Percentiles rank a stretch among this genome's conserved stretches.
Conservation (phyloP, 768 basidiomycete genomes). For the Pleurotus sapidus region DNA sequence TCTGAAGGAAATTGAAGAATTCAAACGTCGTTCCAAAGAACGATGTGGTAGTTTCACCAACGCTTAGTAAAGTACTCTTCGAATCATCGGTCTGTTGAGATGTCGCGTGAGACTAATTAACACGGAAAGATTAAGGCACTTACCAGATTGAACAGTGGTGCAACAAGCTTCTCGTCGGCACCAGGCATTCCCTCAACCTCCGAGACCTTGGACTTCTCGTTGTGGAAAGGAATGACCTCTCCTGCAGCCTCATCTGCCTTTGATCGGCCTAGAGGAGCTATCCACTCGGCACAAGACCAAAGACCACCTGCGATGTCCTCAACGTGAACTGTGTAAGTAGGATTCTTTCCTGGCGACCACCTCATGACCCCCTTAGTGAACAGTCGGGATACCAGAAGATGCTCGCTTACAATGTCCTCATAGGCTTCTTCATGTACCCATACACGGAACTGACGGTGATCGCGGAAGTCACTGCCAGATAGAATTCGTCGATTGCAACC, state of each 20-base stretch:
- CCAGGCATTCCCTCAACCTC: conserved; percentile 62
- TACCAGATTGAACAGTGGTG: conserved; percentile 83
- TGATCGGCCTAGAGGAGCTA: conserved; percentile 55
- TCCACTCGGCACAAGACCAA: conserved; percentile 81
- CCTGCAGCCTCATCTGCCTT: conserved; percentile 67
- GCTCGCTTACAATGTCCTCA: conserved; percentile 72
- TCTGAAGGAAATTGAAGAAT: conserved; percentile 72
- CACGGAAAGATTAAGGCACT: conserved; percentile 14
- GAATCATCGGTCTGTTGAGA: conserved; percentile 66
- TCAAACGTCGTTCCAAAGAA: conserved; percentile 80
- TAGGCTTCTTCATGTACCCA: conserved; percentile 77
- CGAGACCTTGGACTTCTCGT: conserved; percentile 65
- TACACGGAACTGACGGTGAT: conserved; percentile 80
- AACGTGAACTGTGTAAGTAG: conserved; percentile 72
- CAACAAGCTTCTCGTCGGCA: conserved; percentile 55
- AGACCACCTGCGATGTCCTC: conserved; percentile 77
- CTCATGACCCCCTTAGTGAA: conserved; percentile 32
- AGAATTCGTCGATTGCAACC: conserved; percentile 8
- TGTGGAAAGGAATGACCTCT: conserved; percentile 62
- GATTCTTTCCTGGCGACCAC: conserved; percentile 78
- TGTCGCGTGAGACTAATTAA: not conserved
- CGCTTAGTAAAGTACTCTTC: conserved; percentile 62
- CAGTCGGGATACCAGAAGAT: not conserved
- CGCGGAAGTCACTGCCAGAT: conserved; percentile 55
- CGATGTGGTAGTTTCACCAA: conserved; percentile 63